phyloP scores from a whole-genome alignment of 2,329 filamentous ascomycete species.

The Sclerotinia borealis region DNA sequence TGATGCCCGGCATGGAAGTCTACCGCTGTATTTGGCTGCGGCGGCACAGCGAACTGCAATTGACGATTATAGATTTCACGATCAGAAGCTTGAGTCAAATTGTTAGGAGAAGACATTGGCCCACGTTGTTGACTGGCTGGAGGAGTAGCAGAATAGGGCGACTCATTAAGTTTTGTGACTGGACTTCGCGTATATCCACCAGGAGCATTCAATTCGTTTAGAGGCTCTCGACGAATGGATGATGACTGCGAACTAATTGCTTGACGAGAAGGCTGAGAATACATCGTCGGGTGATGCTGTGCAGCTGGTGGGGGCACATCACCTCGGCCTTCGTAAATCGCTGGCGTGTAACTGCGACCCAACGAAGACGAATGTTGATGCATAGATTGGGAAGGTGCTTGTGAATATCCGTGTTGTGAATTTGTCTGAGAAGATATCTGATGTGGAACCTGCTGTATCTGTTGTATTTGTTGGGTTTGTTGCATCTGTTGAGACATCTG shows the following conservation, averaged over 20 bases:
- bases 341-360: constrained; percentile 30
- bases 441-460: constrained; percentile 36
- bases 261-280: constrained; percentile 27
- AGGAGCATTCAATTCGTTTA: constrained; percentile 25
- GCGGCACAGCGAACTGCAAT: constrained; percentile 26
- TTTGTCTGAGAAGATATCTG: constrained; percentile 40
- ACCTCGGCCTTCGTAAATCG: constrained; percentile 28
- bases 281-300: constrained; percentile 33
- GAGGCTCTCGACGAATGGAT: constrained; percentile 27
- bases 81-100: constrained; percentile 24
- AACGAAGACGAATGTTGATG: constrained; percentile 43
- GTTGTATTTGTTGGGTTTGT: constrained; percentile 21
- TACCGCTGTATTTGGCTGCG: constrained; percentile 24
- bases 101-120: constrained; percentile 27
- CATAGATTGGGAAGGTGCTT: constrained; percentile 41
- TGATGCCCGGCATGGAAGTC: constrained; percentile 28
- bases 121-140: constrained; percentile 20
- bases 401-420: constrained; percentile 39
- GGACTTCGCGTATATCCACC: constrained; percentile 26
- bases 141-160: constrained; percentile 31
- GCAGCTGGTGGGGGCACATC: constrained; percentile 37
- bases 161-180: constrained; percentile 29
- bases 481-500: constrained; percentile 11
- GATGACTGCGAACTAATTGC: constrained; percentile 25
- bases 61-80: constrained; percentile 31